Percentiles rank a stretch among this genome's conserved stretches.
phyloP scores from a whole-genome alignment of 2,329 filamentous ascomycete species.

The Stagonosporopsis chrysanthemi region DNA sequence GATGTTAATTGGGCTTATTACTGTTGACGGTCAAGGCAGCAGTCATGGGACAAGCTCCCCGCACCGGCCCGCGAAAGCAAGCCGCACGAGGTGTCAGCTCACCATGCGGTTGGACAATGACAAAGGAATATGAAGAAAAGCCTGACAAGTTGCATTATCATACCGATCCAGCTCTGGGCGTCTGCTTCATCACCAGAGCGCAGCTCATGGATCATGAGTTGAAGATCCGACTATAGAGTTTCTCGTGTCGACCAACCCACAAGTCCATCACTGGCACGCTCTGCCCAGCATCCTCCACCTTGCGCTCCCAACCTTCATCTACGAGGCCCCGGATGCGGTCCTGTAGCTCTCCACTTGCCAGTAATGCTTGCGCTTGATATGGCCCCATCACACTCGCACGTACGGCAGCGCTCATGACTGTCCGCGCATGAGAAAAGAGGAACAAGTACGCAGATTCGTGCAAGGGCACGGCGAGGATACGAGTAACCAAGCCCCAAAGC shows the following conservation, averaged over 20 bases:
- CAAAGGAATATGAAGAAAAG: background rate
- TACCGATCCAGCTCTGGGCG: background rate
- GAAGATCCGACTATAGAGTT: slow-evolving; percentile 85
- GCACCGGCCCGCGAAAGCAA: slow-evolving; percentile 20
- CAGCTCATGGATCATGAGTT: slow-evolving; percentile 66
- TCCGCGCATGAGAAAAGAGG: slow-evolving; percentile 77
- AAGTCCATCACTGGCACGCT: slow-evolving; percentile 79
- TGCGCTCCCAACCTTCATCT: slow-evolving; percentile 65
- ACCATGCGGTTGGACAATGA: slow-evolving; percentile 7
- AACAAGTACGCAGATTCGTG: slow-evolving; percentile 77
- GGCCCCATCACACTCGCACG: slow-evolving; percentile 80
- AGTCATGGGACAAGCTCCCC: slow-evolving; percentile 21
- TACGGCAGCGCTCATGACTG: slow-evolving; percentile 77
- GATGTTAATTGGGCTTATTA: background rate
- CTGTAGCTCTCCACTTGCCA: slow-evolving; percentile 69
- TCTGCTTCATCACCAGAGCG: no score
- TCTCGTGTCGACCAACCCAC: slow-evolving; percentile 83
- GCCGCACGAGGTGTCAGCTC: slow-evolving; percentile 22
- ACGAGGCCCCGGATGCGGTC: slow-evolving; percentile 65
- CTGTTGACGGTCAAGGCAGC: slow-evolving; percentile 6
- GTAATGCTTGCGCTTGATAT: slow-evolving; percentile 77
- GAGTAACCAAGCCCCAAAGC: slow-evolving; percentile 72
- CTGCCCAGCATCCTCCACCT: slow-evolving; percentile 74
- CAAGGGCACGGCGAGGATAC: slow-evolving; percentile 65
- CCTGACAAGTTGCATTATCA: background rate